Evolutionary conservation across 1,284 basidiomycete genomes (phyloP).

Genomic region (Naganishia cerealis): DNA sequence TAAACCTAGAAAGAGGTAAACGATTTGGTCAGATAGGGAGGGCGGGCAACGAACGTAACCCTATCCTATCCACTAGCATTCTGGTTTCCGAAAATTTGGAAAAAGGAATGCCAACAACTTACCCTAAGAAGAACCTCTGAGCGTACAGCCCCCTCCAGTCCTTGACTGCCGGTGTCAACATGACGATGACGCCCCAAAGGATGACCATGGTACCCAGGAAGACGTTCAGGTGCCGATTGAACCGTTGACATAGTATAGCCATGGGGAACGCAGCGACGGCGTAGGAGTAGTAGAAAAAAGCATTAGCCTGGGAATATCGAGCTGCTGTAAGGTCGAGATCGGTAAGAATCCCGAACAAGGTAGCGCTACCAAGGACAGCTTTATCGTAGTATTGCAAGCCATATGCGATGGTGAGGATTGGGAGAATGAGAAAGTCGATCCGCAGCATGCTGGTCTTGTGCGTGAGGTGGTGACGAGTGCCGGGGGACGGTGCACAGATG

Average conservation of each 20-base stretch:
- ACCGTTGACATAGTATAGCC: not conserved
- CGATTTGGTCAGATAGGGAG: not conserved
- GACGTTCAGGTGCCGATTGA: conserved; percentile 5
- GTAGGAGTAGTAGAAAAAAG: conserved; percentile 59
- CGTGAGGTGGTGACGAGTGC: not conserved
- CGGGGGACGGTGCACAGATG: not conserved
- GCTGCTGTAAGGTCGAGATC: conserved; percentile 52
- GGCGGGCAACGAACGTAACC: no score
- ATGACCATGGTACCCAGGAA: conserved; percentile 38
- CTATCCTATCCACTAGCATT: no score
- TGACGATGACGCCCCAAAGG: conserved; percentile 57
- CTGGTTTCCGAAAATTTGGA: not conserved
- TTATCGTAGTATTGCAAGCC: conserved; percentile 59
- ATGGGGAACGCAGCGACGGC: conserved; percentile 47
- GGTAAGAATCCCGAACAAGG: conserved; percentile 57
- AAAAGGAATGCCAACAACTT: conserved; percentile 44
- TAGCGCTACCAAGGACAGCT: conserved; percentile 57
- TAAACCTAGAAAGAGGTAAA: not conserved
- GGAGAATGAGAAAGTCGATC: conserved; percentile 44
- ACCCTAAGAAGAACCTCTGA: conserved; percentile 57
- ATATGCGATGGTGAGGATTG: conserved; percentile 55
- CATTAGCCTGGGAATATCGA: conserved; percentile 51
- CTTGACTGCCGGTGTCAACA: conserved; percentile 56
- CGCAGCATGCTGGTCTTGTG: conserved; percentile 1
- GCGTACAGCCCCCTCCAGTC: conserved; percentile 56